Percentiles rank a stretch among this genome's conserved stretches.
Evolutionary conservation across 305 asterid genomes (phyloP).

Genomic region (Solanum hybrid): DNA sequence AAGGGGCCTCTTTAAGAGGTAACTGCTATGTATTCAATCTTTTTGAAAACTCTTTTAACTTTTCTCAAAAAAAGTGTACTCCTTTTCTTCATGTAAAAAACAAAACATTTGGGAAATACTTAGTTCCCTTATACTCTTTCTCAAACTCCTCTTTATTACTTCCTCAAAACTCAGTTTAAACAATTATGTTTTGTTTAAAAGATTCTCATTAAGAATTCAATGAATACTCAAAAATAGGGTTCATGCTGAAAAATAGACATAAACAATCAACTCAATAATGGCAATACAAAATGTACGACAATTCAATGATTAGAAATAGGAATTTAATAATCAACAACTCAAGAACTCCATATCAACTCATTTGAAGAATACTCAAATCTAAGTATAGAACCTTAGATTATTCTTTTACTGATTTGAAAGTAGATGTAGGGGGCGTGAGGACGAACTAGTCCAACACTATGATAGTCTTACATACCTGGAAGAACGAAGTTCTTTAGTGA

Average conservation of each 20-base stretch:
- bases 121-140: neutral
- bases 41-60: neutral
- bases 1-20: neutral
- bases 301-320: neutral
- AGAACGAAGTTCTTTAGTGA: neutral
- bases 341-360: neutral
- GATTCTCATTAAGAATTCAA: neutral
- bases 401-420: neutral
- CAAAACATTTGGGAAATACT: neutral
- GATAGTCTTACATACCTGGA: neutral
- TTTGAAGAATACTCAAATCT: too few species aligned
- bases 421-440: neutral
- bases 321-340: neutral
- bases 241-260: neutral
- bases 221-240: neutral
- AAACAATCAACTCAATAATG: neutral
- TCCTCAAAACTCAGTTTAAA: neutral
- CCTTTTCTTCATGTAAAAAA: neutral
- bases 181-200: neutral
- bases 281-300: neutral
- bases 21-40: neutral
- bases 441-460: neutral
- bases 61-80: neutral
- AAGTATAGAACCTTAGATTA: neutral
- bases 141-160: neutral